Base-by-base conservation (phyloP, 2,329 filamentous ascomycete genomes). In the Cladophialophora immunda region DNA sequence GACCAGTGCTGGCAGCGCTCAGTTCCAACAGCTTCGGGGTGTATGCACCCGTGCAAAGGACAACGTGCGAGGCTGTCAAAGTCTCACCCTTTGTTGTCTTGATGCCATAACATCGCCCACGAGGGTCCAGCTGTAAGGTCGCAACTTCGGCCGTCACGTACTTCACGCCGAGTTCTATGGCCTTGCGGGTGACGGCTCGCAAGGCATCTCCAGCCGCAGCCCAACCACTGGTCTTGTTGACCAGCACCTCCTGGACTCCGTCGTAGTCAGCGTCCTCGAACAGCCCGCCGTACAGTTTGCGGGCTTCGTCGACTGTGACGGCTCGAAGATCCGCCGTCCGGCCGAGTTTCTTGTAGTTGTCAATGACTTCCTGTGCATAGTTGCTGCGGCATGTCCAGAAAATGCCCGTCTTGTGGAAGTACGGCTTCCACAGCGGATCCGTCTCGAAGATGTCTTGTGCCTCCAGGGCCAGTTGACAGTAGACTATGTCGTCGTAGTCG, bases 191-290 rank as follows among this genome's bases (percentile, higher is more conserved):
- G 8, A 89, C 81, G 1, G 83, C 85, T 58, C 80, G 76, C 66
- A 90, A 74, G 32, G 83, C 82, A 70, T 89, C 86, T 2, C 85
- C 86, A 1, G 88, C 88, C n/a, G 86, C 86, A 6, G 83, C 87
- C 86, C 87, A 90, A 0, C 88, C 88, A 74, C 85, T 87, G 34
- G 81, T 84, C 67, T 81, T 84, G 78, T 90, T 90, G 53, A 89
- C 77, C 15, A 88, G 79, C 2, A 89, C 86, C 70, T 88, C 84
- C 70, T 84, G 86, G 54, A 85, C 86, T 1, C 82, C 86, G 0
- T 79, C 80, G 71, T 88, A 90, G 64, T 89, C 86, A 1, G 87
- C 86, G 52, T 87, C 82, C 9, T 84, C 81, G 65, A 90, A 89
- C 1, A 90, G 73, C 0, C 87, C 87, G 2, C 81, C 83, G 67